Evolutionary conservation across 2,329 filamentous ascomycete genomes (phyloP), one percentile per base, ranked within the genome.

Genomic region (Exophiala oligosperma): DNA sequence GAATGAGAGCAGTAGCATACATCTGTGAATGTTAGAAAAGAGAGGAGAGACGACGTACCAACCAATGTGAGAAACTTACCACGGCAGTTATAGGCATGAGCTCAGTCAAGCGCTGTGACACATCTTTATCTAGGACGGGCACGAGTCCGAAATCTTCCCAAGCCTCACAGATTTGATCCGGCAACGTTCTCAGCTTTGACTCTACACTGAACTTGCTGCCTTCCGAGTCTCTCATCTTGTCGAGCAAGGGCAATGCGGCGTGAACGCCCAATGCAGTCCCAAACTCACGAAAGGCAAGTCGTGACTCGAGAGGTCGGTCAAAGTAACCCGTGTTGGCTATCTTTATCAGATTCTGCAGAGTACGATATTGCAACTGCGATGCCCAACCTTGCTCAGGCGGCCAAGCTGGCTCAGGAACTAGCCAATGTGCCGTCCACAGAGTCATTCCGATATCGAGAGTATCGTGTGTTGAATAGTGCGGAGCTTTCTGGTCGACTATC

Each of bases 391-490:
- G 80, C 49, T 9, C 8, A 9, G 21, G 40, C 4, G 40, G 40
- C 40, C 40, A 43, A 23, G 40, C 8, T 14, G 40, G 40, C 40
- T 68, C 67, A 2, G 73, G 73, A 0, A 68, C 69, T 57, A 78
- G 76, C 70, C 83, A 81, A 59, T 84, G 81, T 23, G 74, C 74
- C 46, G 79, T 79, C 82, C 83, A 85, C 26, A 85, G 66, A 1
- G 81, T 79, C 83, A 85, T 85, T 0, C 83, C 83, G 44, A 85
- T 66, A 64, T 85, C 83, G n/a, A 84, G 68, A 17, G 77, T 71
- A 67, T 84, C 83, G 3, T 66, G 69, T 28, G 79, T 81, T 2
- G 77, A 72, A 43, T 73, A 75, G 50, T 79, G 67, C 17, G 73
- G 68, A 1, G 77, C 77, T 51, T 77, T 77, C 0, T 73, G 68